A percentile compares a stretch with the other conserved stretches of the same genome.
Evolutionary conservation across 2,329 filamentous ascomycete genomes (phyloP).

Genomic region (Fusarium vanettenii): DNA sequence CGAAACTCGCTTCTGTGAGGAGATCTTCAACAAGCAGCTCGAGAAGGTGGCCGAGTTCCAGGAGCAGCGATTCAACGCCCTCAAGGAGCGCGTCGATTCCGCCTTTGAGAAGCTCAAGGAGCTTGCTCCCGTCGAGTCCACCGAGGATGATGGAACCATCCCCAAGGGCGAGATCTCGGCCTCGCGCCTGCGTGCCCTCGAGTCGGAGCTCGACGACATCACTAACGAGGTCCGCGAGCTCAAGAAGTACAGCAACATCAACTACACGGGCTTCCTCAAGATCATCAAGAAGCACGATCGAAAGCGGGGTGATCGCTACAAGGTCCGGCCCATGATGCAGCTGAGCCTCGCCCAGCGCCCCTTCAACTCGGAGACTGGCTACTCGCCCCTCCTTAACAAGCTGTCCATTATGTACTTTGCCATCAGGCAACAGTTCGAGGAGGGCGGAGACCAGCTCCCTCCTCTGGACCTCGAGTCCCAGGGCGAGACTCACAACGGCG

Average conservation of each 20-base stretch:
- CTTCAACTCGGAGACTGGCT: slow-evolving; percentile 92
- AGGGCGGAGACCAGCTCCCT: slow-evolving; percentile 52
- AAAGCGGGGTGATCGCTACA: slow-evolving; percentile 87
- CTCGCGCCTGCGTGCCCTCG: slow-evolving; percentile 74
- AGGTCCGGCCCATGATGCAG: slow-evolving; percentile 90
- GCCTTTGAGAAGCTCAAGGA: slow-evolving; percentile 81
- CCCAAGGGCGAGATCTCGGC: slow-evolving; percentile 61
- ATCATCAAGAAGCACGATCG: slow-evolving; percentile 99
- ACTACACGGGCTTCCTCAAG: slow-evolving; percentile 98
- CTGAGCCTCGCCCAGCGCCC: slow-evolving; percentile 88
- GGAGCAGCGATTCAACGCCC: slow-evolving; percentile 73
- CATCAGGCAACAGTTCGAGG: slow-evolving; percentile 84
- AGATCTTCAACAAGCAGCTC: slow-evolving; percentile 92
- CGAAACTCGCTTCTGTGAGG: slow-evolving; percentile 92
- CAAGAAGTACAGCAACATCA: slow-evolving; percentile 94
- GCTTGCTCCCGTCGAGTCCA: slow-evolving; percentile 66
- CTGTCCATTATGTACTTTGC: slow-evolving; percentile 97
- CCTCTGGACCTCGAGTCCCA: slow-evolving; percentile 62
- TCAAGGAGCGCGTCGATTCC: slow-evolving; percentile 66
- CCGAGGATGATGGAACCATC: slow-evolving; percentile 62
- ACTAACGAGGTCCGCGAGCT: slow-evolving; percentile 92
- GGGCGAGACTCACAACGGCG: slow-evolving; percentile 70
- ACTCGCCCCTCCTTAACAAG: slow-evolving; percentile 88
- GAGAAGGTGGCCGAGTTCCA: slow-evolving; percentile 96
- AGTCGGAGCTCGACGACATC: slow-evolving; percentile 85